Percentiles rank a stretch among this genome's conserved stretches.
These are phyloP conservation scores for Harrya chromipes DNA, from an alignment of 768 basidiomycete genomes.

Conservation along the genomic window DNA sequence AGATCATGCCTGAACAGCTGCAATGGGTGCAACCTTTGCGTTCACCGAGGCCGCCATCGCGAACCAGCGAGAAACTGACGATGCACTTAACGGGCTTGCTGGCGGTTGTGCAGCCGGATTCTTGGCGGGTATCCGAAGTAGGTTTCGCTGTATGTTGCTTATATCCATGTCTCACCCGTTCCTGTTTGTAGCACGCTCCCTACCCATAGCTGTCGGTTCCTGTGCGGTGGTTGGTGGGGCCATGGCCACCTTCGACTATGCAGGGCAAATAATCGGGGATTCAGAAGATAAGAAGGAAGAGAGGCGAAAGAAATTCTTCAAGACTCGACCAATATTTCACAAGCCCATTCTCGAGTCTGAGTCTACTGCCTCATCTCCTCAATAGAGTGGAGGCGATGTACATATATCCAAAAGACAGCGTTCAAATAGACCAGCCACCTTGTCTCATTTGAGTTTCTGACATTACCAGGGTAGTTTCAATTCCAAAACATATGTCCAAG, in stretches of 20 bases:
- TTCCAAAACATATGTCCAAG: slow-evolving; percentile 1
- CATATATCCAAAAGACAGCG: slow-evolving; percentile 8
- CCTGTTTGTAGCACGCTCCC: slow-evolving; percentile 62
- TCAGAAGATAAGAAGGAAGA: slow-evolving; percentile 55
- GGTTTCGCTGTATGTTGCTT: slow-evolving; percentile 14
- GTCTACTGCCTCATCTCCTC: slow-evolving; percentile 12
- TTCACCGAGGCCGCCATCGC: slow-evolving; percentile 78
- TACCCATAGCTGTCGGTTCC: slow-evolving; percentile 77
- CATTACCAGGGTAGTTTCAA: not conserved
- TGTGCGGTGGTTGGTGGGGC: slow-evolving; percentile 77
- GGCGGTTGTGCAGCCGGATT: slow-evolving; percentile 95
- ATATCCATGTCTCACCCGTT: slow-evolving; percentile 12
- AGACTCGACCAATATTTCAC: slow-evolving; percentile 48
- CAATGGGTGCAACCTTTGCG: slow-evolving; percentile 85
- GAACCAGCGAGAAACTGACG: slow-evolving; percentile 75
- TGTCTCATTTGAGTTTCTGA: not conserved
- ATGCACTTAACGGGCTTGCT: slow-evolving; percentile 77
- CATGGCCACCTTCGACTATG: slow-evolving; percentile 79
- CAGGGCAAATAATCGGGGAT: slow-evolving; percentile 59
- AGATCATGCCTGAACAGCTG: slow-evolving; percentile 48
- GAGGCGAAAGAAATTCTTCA: slow-evolving; percentile 80
- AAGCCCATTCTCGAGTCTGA: slow-evolving; percentile 18
- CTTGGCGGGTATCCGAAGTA: slow-evolving; percentile 82
- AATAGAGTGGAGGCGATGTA: slow-evolving; percentile 18
- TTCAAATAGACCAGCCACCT: slow-evolving; percentile 13